Conservation (phyloP, 164 flowering plant genomes). For the Nelumbo lutea region DNA sequence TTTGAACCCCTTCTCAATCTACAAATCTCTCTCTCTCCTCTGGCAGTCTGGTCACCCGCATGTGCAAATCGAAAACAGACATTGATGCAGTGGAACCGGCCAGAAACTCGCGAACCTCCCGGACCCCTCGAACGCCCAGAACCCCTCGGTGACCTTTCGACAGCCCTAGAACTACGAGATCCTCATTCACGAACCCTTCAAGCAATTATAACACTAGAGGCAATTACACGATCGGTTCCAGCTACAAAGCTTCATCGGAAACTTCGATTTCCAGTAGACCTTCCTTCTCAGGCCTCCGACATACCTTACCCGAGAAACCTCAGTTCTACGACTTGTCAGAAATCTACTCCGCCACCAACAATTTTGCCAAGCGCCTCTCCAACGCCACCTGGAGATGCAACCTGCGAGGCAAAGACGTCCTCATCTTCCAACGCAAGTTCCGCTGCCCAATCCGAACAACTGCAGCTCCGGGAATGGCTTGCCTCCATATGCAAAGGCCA, state of each 20-base stretch:
- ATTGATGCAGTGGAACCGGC: constrained; percentile 6
- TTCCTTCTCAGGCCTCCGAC: constrained; percentile 33
- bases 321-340: constrained; percentile 47
- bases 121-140: neutral
- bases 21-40: neutral
- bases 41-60: neutral
- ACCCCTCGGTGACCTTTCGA: neutral
- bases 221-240: neutral
- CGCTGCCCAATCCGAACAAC: constrained; percentile 31
- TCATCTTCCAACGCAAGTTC: constrained; percentile 57
- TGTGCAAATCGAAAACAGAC: constrained; percentile 27
- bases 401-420: constrained; percentile 37
- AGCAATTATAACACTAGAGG: neutral
- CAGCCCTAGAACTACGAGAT: neutral
- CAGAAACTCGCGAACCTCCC: neutral
- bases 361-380: constrained; percentile 38
- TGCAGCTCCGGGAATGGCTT: constrained; percentile 35
- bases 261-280: constrained; percentile 24
- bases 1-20: neutral
- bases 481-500: constrained; percentile 48
- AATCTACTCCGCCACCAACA: constrained; percentile 45
- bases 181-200: neutral
- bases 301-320: constrained; percentile 33
- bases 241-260: constrained; percentile 13
- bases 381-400: constrained; percentile 63